Evolutionary conservation across 106 monocot species (phyloP).

Genomic region (Hemerocallis citrina): DNA sequence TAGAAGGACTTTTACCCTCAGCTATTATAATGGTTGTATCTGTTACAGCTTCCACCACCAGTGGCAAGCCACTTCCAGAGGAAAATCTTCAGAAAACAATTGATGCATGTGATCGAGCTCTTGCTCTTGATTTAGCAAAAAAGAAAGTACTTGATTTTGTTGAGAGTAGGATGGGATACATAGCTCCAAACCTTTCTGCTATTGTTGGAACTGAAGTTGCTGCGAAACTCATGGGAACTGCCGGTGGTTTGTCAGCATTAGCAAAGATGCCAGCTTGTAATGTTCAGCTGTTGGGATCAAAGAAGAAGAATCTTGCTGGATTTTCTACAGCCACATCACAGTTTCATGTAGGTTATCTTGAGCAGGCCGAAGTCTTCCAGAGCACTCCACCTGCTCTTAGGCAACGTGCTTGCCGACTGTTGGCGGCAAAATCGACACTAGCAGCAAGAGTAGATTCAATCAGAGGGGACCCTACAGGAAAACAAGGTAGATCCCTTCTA

Average conservation of each 20-base stretch:
- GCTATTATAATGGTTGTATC: conserved; percentile 94
- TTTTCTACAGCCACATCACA: conserved; percentile 86
- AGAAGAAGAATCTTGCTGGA: conserved; percentile 85
- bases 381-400: conserved; percentile 68
- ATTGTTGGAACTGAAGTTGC: conserved; percentile 88
- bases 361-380: conserved; percentile 78
- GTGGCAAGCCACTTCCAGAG: conserved; percentile 77
- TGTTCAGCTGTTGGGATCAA: conserved; percentile 70
- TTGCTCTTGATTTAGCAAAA: conserved; percentile 69
- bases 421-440: conserved; percentile 78
- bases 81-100: conserved; percentile 69
- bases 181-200: conserved; percentile 87
- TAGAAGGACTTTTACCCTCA: conserved; percentile 91
- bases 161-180: conserved; percentile 90
- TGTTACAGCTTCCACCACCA: conserved; percentile 94
- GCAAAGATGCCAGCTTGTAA: conserved; percentile 91
- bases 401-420: conserved; percentile 55
- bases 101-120: conserved; percentile 86
- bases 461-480: conserved; percentile 85
- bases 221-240: conserved; percentile 90
- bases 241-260: conserved; percentile 71
- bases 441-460: conserved; percentile 81
- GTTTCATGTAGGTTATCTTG: conserved; percentile 75
- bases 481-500: conserved; percentile 59
- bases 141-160: conserved; percentile 93